Evolutionary conservation across 164 flowering plant species (phyloP).

Genomic region (Cinnamomum micranthum): DNA sequence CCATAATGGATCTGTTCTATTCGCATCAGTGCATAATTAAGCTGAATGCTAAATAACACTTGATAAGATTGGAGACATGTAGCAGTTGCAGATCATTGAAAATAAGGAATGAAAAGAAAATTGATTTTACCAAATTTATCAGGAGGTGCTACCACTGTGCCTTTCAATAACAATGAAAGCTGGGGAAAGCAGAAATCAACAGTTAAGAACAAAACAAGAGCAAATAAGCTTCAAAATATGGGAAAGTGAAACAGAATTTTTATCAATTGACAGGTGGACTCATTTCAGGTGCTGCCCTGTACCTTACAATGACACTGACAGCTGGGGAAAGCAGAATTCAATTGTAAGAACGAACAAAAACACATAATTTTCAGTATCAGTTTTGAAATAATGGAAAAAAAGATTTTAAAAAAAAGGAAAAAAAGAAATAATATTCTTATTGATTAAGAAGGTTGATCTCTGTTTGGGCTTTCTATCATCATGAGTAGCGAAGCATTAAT

Average conservation of each 20-base stretch:
- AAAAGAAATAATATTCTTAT: not conserved
- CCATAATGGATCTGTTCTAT: not conserved
- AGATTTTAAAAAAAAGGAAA: not conserved
- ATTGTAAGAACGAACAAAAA: conserved; percentile 8
- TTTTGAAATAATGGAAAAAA: not conserved
- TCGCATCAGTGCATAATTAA: not conserved
- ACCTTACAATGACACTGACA: conserved; percentile 88
- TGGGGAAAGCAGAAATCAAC: conserved; percentile 22
- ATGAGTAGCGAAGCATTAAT: not conserved
- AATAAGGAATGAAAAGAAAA: not conserved
- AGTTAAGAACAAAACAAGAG: conserved; percentile 12
- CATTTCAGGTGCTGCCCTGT: conserved; percentile 73
- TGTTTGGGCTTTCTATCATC: not conserved
- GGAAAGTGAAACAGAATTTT: not conserved
- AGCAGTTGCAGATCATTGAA: not conserved
- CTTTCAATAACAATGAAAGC: conserved; percentile 91
- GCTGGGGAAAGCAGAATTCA: conserved; percentile 31
- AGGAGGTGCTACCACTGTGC: conserved; percentile 97
- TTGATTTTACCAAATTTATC: conserved; percentile 83
- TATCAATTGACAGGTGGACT: conserved; percentile 4
- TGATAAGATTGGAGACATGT: not conserved
- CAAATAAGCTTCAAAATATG: not conserved
- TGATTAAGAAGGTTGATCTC: conserved; percentile 1
- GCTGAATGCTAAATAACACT: not conserved
- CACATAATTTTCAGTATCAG: too few relatives aligned